Conservation (phyloP, 768 basidiomycete genomes). For the Trametes sanguinea region DNA sequence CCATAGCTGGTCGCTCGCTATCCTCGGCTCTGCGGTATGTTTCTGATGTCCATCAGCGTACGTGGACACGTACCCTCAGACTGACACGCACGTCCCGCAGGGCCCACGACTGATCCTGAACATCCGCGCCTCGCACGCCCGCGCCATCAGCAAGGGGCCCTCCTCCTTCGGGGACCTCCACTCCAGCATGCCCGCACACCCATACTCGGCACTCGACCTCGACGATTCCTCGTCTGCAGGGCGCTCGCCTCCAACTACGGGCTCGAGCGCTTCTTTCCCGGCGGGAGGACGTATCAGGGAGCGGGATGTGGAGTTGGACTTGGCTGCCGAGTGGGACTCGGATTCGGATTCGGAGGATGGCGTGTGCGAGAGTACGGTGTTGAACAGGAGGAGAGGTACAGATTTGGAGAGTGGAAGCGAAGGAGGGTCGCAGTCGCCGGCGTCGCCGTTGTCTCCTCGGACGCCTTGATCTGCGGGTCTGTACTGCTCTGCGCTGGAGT, state of each 20-base stretch:
- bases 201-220: conserved; percentile 16
- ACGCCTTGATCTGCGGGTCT: background rate
- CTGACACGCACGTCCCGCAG: background rate
- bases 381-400: background rate
- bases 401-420: background rate
- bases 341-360: background rate
- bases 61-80: background rate
- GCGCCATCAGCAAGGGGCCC: background rate
- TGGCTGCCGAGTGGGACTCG: no score
- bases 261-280: background rate
- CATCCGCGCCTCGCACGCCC: conserved; percentile 9
- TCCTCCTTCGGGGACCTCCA: conserved; percentile 10
- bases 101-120: conserved; percentile 21
- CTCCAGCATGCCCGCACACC: conserved; percentile 3
- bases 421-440: conserved; percentile 1
- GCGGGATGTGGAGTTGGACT: background rate
- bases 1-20: conserved; percentile 19
- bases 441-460: conserved; percentile 8
- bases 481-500: no score
- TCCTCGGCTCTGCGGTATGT: conserved; percentile 18
- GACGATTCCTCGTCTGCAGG: background rate
- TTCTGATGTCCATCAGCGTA: background rate
- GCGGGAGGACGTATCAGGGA: background rate
- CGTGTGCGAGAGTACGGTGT: background rate
- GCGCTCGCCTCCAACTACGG: background rate